Evolutionary conservation across 495 filamentous ascomycete genomes (phyloP), one percentile per base, ranked within the genome.

Genomic region (Neurospora discreta): DNA sequence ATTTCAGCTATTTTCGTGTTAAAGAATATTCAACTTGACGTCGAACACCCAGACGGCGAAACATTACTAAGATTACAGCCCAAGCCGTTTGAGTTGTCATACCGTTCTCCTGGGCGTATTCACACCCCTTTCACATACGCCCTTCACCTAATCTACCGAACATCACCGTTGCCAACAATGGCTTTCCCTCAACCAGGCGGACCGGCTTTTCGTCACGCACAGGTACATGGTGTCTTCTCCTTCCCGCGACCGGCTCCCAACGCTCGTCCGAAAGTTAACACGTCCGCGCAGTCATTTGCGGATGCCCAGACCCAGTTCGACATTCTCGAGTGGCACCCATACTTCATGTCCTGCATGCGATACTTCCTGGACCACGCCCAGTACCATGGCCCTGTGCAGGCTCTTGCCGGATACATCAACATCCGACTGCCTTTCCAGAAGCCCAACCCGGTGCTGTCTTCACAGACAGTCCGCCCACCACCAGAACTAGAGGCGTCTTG

Each of bases 291-390:
- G 77, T 78, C 81, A 38, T 82, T 84, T 46, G 73, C 80, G 68
- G 80, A 83, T 67, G 75, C 77, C 36, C 77, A 81, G 52, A 92
- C 93, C 80, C 77, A 81, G 58, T 93, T 93, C 79, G 95, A 97
- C 80, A 90, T 98, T 72, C 89, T 98, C 79, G 91, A 93, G 72
- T 99, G 95, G 95, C 92, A 97, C 77, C 93, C 94, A 18, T 89
- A 90, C 68, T 97, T 97, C 81, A 92, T 95, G 79, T 93, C 89
- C 74, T 99, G 95, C 81, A 92, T 95, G 73, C 88, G 89, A 44
- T 98, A 96, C 84, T 99, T 99, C 82, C 84, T 98, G 75, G 93
- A 97, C 77, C 89, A 94, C 79, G 93, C 94, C 6, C 95, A 98
- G 78, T 92, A 96, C 81, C 90, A 88, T 72, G 87, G 85, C 43